Evolutionary conservation across 305 asterid species (phyloP), one percentile per base, ranked within the genome.

Genomic region (Fraxinus platypoda): DNA sequence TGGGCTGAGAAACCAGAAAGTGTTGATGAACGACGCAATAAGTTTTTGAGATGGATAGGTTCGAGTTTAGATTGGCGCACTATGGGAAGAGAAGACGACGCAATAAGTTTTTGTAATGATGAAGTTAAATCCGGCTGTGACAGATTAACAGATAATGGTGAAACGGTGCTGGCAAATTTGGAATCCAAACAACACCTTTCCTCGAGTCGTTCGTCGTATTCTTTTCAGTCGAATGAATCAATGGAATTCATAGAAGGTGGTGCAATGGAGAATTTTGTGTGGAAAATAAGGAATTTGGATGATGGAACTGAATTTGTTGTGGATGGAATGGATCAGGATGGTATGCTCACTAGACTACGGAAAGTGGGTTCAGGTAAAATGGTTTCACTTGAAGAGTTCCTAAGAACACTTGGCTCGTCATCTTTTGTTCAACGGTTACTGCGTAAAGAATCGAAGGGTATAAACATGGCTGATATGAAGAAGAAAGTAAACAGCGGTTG

Each of bases 11-110:
- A 87, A 31, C 93, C 91, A 0, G 91, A 84, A 30, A 92, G 94
- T 85, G 92, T 94, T n/a, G 84, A 81, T 30, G 95, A 88, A 80
- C 90, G 98, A 38, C 94, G 97, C 0, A 85, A 25, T 52, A 87
- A 85, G 81, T 91, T 94, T 79, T 82, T 91, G 80, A 89, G 83
- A 17, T 89, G 92, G 97, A 89, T 90, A 88, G 97, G 96, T 76
- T 89, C 87, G 83, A 87, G 82, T 83, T 84, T 89, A 31, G 90
- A 87, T 83, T 80, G 88, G 87, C 75, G 30, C 13, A 78, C 68
- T 19, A 76, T 8, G 0, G 78, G 81, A 64, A 83, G 79, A 38
- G 87, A 28, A 28, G 31, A 28, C 31, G 31, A 28, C 31, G 31
- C 31, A 1, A 28, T 28, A 28, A 28, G 81, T 78, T 46, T 64